Evolutionary conservation across 768 basidiomycete genomes (phyloP), one percentile per base, ranked within the genome.

Genomic region (Leccinum rimulosum): DNA sequence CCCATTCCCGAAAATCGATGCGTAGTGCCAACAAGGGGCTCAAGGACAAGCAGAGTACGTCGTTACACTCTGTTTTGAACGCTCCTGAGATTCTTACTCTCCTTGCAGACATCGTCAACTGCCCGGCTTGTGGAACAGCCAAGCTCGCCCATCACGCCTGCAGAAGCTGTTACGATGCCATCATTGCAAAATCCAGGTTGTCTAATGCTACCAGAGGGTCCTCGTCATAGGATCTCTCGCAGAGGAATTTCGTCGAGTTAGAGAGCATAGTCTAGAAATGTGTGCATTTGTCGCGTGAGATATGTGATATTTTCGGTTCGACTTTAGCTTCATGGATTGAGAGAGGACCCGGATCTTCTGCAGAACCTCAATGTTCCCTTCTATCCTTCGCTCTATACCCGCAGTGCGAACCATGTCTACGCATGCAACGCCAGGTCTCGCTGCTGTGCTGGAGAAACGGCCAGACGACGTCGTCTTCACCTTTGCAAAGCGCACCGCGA

Each of bases 1-100:
- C 95, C 0, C 95, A 98, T 75, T 94, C 93, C 22, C 82, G 91
- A 54, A 98, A 98, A 74, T 83, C 88, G n/a, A 96, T 96, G 94
- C 82, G 95, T 45, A 86, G 86, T 62, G 89, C 95, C 15, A 94
- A 95, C 74, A 98, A 98, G 74, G 94, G 95, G 1, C 76, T 97
- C 67, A 93, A 95, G 73, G 95, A 98, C 75, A 95, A 93, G 73
- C 86, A 86, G 60, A 94, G 96, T 94, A 75, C 8, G 64, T 60
- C 33, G 2, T 28, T 9, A 12, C 55, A 19, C 40, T 40, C 43
- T 51, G 27, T 54, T 48, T 50, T 33, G 1, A 53, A 38, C 12
- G 27, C 30, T 4, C 51, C 57, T 68, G 36, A 33, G 0, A 64
- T 60, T 17, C 7, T 36, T 7, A 22, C 22, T 14, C 55, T 27